These are phyloP conservation scores for Heritiera fomes DNA, from an alignment of 345 rosid genomes.

Conservation along the genomic window DNA sequence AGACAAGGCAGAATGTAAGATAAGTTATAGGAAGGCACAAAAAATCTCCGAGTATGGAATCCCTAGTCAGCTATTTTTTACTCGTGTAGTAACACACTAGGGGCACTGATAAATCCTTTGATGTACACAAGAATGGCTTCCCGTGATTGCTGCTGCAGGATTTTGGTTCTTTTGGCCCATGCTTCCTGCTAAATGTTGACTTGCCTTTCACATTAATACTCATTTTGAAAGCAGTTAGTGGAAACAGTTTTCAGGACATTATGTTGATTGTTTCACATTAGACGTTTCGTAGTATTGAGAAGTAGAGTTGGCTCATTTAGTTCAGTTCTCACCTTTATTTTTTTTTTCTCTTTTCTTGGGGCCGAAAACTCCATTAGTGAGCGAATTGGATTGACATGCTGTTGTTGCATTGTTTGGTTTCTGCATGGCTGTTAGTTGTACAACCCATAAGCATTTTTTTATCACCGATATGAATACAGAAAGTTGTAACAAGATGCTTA, in stretches of 20 bases:
- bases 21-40: slow-evolving; percentile 30
- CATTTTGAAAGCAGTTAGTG: slow-evolving; percentile 24
- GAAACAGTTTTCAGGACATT: slow-evolving; percentile 31
- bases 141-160: slow-evolving; percentile 22
- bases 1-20: slow-evolving; percentile 79
- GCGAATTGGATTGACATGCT: slow-evolving; percentile 10
- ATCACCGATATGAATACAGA: background rate
- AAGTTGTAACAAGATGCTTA: slow-evolving; percentile 19
- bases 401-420: slow-evolving; percentile 15
- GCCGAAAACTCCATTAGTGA: background rate
- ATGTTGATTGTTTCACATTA: slow-evolving; percentile 20
- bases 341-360: background rate
- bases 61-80: slow-evolving; percentile 9
- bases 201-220: slow-evolving; percentile 13
- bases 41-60: background rate
- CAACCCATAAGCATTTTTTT: slow-evolving; percentile 8
- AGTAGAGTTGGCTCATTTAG: slow-evolving; percentile 27
- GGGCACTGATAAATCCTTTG: slow-evolving; percentile 11
- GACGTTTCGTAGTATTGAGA: slow-evolving; percentile 33
- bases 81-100: slow-evolving; percentile 16
- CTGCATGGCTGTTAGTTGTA: slow-evolving; percentile 24
- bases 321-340: background rate
- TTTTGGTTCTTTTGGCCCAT: slow-evolving; percentile 14
- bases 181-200: slow-evolving; percentile 3
- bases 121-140: slow-evolving; percentile 32